phyloP scores from a whole-genome alignment of 2,329 filamentous ascomycete genomes.

The Neoscytalidium dimidiatum region DNA sequence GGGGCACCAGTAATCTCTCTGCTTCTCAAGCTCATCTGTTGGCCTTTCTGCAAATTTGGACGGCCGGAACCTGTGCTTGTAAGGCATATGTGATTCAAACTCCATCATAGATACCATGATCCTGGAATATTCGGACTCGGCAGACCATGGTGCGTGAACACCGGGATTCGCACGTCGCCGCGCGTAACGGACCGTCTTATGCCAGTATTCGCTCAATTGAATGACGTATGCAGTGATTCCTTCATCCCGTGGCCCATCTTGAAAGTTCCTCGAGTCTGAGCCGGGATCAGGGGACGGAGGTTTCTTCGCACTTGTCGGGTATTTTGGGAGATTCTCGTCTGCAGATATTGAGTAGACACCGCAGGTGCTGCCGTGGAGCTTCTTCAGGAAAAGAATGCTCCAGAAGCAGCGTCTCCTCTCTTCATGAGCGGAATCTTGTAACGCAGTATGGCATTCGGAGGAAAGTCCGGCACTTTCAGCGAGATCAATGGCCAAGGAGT shows the following conservation, averaged over 20 bases:
- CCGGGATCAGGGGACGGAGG: constrained; percentile 27
- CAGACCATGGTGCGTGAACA: constrained; percentile 50
- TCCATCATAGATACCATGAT: constrained; percentile 55
- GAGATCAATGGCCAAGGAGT: constrained; percentile 48
- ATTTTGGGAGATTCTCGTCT: constrained; percentile 35
- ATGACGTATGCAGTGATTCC: constrained; percentile 52
- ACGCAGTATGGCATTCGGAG: constrained; percentile 31
- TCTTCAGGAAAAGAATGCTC: constrained; percentile 35
- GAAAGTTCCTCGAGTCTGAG: constrained; percentile 23
- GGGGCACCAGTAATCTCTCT: constrained; percentile 56
- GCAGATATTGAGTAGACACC: constrained; percentile 38
- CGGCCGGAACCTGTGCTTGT: constrained; percentile 53
- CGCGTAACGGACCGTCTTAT: constrained; percentile 51
- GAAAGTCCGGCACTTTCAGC: constrained; percentile 48
- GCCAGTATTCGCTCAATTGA: constrained; percentile 51
- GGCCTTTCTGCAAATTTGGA: constrained; percentile 49
- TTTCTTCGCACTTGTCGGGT: constrained; percentile 39
- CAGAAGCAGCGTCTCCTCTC: constrained; percentile 37
- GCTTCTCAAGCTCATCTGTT: constrained; percentile 44
- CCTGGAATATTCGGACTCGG: constrained; percentile 55
- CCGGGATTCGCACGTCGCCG: constrained; percentile 47
- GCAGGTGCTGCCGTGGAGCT: constrained; percentile 32
- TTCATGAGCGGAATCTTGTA: constrained; percentile 26
- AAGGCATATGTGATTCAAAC: constrained; percentile 53
- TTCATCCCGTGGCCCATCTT: constrained; percentile 27